Evolutionary conservation across 2,329 filamentous ascomycete species (phyloP).

Genomic region (Xylariaceae sp.): DNA sequence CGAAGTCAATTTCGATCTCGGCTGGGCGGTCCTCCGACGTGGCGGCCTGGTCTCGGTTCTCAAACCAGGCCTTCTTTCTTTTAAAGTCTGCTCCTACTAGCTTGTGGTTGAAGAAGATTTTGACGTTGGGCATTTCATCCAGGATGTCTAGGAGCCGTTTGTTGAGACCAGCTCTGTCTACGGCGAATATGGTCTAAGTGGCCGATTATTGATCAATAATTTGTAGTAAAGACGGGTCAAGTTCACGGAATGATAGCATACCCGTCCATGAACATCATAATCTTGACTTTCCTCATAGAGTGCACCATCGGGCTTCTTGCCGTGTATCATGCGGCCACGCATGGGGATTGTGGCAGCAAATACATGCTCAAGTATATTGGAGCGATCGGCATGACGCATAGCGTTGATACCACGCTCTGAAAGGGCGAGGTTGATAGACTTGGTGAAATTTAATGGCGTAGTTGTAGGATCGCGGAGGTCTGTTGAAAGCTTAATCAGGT

Average conservation of each 20-base stretch:
- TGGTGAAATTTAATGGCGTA: conserved; percentile 87
- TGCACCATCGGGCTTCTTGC: conserved; percentile 55
- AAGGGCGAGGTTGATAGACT: conserved; percentile 95
- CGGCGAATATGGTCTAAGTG: conserved; percentile 69
- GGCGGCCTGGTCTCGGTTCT: conserved; percentile 42
- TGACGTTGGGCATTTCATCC: conserved; percentile 80
- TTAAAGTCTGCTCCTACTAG: conserved; percentile 84
- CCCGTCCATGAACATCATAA: conserved; percentile 84
- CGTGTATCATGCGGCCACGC: conserved; percentile 95
- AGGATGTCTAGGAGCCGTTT: conserved; percentile 77
- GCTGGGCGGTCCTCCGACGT: conserved; percentile 40
- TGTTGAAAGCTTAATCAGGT: conserved; percentile 35
- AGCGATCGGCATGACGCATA: conserved; percentile 63
- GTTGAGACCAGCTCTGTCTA: conserved; percentile 80
- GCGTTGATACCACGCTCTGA: conserved; percentile 92
- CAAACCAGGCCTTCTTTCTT: conserved; percentile 79
- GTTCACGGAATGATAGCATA: conserved; percentile 37
- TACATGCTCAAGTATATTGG: conserved; percentile 65
- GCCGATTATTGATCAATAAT: conserved; percentile 1
- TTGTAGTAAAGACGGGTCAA: not conserved
- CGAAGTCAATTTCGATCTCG: conserved; percentile 81
- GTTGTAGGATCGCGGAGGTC: conserved; percentile 82
- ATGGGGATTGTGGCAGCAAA: conserved; percentile 81
- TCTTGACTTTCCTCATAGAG: conserved; percentile 75
- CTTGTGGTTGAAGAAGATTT: conserved; percentile 88